Percentiles rank a stretch among this genome's conserved stretches.
These are phyloP conservation scores for Trametes polyzona DNA, from an alignment of 1,284 basidiomycete genomes.

Conservation along the genomic window DNA sequence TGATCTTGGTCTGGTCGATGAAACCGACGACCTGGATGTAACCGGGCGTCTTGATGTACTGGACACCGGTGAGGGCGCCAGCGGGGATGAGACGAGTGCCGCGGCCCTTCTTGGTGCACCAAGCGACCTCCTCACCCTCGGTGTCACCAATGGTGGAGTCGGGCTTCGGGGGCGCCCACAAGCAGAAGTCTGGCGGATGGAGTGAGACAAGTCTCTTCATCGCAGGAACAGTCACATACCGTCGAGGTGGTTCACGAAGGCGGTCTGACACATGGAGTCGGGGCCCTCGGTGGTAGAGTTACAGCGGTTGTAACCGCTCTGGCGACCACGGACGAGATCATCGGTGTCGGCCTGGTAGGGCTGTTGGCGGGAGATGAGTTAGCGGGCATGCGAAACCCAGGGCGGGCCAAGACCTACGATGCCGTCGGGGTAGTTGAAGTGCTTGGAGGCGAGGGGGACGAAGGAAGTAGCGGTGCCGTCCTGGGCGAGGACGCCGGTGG, in stretches of 20 bases:
- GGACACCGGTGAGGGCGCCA: conserved; percentile 65
- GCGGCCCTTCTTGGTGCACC: conserved; percentile 71
- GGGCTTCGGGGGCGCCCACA: conserved; percentile 57
- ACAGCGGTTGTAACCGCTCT: conserved; percentile 70
- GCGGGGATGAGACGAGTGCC: conserved; percentile 69
- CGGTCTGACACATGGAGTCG: conserved; percentile 67
- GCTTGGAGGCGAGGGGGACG: conserved; percentile 56
- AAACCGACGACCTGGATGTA: conserved; percentile 69
- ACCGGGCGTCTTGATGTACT: conserved; percentile 65
- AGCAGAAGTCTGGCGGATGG: conserved; percentile 70
- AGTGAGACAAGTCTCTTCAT: conserved; percentile 10
- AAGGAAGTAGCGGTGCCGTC: conserved; percentile 25
- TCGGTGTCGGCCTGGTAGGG: conserved; percentile 61
- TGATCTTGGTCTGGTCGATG: conserved; percentile 63
- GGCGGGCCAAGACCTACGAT: conserved; percentile 44
- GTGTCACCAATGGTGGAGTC: conserved; percentile 61
- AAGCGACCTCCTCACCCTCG: conserved; percentile 72
- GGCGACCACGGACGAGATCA: conserved; percentile 54
- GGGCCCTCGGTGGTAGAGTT: conserved; percentile 70
- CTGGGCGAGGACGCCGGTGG: conserved; percentile 42
- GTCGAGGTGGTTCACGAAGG: conserved; percentile 54
- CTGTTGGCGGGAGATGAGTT: conserved; percentile 34
- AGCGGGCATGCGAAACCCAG: background rate
- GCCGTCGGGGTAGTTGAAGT: conserved; percentile 51
- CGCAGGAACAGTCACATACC: conserved; percentile 40